A percentile compares a stretch with the other conserved stretches of the same genome.
These are phyloP conservation scores for Dendrobium nobile DNA, from an alignment of 106 monocot species.

Conservation along the genomic window DNA sequence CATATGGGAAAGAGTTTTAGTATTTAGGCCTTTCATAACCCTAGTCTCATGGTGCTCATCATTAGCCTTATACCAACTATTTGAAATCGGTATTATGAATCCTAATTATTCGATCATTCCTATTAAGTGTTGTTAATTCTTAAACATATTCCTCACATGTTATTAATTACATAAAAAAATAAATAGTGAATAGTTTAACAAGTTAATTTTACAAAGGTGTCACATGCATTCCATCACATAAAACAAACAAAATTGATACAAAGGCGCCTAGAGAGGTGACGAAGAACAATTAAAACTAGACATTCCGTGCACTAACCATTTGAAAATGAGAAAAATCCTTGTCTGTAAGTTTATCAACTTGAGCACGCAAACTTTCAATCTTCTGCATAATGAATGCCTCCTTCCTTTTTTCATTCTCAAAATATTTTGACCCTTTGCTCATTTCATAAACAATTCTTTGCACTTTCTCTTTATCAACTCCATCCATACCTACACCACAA, in stretches of 20 bases:
- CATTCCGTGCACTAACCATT: conserved; percentile 25
- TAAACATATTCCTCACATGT: neutral
- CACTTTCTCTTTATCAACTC: conserved; percentile 97
- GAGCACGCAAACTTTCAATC: conserved; percentile 53
- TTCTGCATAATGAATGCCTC: conserved; percentile 68
- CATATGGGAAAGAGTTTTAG: too few species aligned
- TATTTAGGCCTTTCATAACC: too few species aligned
- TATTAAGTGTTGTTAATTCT: neutral
- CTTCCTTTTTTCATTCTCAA: conserved; percentile 87
- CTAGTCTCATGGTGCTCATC: too few species aligned
- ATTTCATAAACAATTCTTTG: conserved; percentile 84
- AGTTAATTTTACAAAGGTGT: neutral
- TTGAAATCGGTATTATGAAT: neutral
- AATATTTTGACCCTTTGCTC: conserved; percentile 99
- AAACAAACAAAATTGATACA: neutral
- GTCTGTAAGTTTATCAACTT: conserved; percentile 53
- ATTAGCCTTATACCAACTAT: neutral
- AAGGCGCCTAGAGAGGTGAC: neutral
- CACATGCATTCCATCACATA: neutral
- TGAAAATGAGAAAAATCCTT: conserved; percentile 74
- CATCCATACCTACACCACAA: conserved; percentile 84
- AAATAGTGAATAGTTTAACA: neutral
- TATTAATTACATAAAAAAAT: neutral
- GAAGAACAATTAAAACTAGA: neutral
- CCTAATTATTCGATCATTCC: neutral